Evolutionary conservation across 106 monocot genomes (phyloP).

Genomic region (Hemerocallis citrina): DNA sequence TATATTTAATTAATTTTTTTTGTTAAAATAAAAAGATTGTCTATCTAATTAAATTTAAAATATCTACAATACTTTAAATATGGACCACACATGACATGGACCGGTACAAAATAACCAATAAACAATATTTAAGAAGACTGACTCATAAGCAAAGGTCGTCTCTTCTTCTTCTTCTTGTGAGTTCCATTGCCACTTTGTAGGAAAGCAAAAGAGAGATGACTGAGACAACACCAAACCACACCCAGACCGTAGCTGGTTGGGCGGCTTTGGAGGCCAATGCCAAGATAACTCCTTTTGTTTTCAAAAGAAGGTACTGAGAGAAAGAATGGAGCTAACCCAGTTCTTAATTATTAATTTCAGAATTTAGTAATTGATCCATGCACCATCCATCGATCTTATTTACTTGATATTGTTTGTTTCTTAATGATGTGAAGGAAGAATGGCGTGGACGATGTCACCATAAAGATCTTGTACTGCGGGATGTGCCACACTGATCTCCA

Average conservation of each 20-base stretch:
- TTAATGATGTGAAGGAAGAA: constrained; percentile 26
- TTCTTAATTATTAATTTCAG: neutral
- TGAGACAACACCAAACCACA: constrained; percentile 45
- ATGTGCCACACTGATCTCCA: constrained; percentile 74
- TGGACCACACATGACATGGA: too few relatives aligned
- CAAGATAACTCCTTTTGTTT: constrained; percentile 42
- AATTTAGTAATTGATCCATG: neutral
- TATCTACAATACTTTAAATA: too few relatives aligned
- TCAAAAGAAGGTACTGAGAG: constrained; percentile 55
- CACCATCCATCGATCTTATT: neutral
- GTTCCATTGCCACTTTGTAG: too few relatives aligned
- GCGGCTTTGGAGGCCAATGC: constrained; percentile 33
- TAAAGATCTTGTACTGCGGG: constrained; percentile 46
- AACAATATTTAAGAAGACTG: too few relatives aligned
- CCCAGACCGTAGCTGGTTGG: constrained; percentile 47
- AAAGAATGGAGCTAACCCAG: too few relatives aligned
- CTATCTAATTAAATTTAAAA: too few relatives aligned
- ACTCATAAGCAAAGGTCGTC: too few relatives aligned
- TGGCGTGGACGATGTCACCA: constrained; percentile 42
- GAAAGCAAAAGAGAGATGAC: constrained; percentile 19
- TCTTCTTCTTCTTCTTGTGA: too few relatives aligned
- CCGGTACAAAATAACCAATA: too few relatives aligned
- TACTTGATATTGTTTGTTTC: neutral
- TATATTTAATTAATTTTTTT: too few relatives aligned
- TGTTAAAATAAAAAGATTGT: too few relatives aligned